Base-by-base conservation (phyloP, 306 rosid species). In the Fragaria nilgerrensis region DNA sequence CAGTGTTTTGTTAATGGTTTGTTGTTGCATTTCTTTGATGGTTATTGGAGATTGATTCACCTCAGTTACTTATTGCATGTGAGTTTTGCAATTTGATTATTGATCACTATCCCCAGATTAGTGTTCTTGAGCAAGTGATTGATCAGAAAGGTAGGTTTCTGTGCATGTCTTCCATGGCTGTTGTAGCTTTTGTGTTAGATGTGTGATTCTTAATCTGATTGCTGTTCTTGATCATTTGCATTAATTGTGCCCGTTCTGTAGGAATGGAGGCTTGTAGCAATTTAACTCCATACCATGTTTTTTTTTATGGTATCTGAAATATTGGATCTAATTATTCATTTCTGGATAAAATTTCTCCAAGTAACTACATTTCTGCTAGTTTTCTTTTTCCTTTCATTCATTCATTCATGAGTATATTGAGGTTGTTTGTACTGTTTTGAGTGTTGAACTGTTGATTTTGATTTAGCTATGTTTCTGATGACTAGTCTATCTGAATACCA, bases 101-200 rank as follows among this genome's bases (percentile, higher is more conserved):
- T 17, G 75, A 50, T 72, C 15, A 34, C 36, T 68, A 22, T 44
- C 17, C 36, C 66, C 52, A 11, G 25, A 36, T 14, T 64, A 49
- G 44, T 20, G 36, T 52, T 79, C 68, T 19, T 19, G 59, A 5
- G 80, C 9, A 7, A 16, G 25, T 19, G 61, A 68, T 55, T 65
- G 39, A 34, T 67, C 0, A 72, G 7, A 34, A 53, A 36, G 65
- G 49, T 12, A n/a, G 76, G 34, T 7, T 72, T 52, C 15, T n/a
- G 45, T 53, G 32, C 50, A 52, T 53, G 49, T n/a, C 34, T 72
- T 53, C 16, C 65, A 12, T 56, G 76, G 76, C 63, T 56, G 63
- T 22, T 22, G 63, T 22, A 9, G 63, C 63, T 56, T 9, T 56
- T 22, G 32, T 56, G 7, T 56, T 22, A 9, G 32, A 56, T 37